Conservation (phyloP, 306 rosid species). For the Cyamopsis tetragonoloba region DNA sequence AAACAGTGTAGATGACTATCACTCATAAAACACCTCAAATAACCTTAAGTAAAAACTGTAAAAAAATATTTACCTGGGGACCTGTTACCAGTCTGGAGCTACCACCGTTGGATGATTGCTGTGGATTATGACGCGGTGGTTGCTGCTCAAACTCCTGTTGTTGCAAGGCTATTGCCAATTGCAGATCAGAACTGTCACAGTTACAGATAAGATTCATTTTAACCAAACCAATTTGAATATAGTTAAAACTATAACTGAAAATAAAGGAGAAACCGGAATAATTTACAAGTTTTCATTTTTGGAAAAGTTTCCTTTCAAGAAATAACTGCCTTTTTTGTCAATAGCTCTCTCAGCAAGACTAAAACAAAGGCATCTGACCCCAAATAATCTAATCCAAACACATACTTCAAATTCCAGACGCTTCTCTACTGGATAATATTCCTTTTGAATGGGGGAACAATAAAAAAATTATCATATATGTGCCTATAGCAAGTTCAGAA, state of each 20-base stretch:
- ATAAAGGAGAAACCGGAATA: neutral
- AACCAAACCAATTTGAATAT: neutral
- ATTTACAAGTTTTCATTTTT: neutral
- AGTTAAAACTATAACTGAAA: neutral
- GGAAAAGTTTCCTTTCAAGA: neutral
- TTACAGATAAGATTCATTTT: constrained; percentile 9
- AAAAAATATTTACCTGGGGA: constrained; percentile 69
- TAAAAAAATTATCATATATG: neutral
- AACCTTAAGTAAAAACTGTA: neutral
- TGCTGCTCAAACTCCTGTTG: constrained; percentile 96
- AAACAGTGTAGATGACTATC: neutral
- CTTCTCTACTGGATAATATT: neutral
- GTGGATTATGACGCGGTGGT: constrained; percentile 58
- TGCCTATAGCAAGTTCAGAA: constrained; percentile 28
- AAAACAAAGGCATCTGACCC: too few relatives aligned
- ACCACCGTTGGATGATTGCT: constrained; percentile 48
- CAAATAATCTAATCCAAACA: neutral
- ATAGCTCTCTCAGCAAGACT: neutral
- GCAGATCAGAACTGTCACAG: constrained; percentile 82
- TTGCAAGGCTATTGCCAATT: constrained; percentile 92
- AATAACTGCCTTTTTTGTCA: neutral
- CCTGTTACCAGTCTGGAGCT: constrained; percentile 80
- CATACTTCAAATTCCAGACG: neutral
- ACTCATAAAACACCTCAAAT: neutral
- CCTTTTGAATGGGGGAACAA: neutral